These are phyloP conservation scores for Hypocreales sp. DNA, from an alignment of 2,329 filamentous ascomycete genomes.

Conservation along the genomic window DNA sequence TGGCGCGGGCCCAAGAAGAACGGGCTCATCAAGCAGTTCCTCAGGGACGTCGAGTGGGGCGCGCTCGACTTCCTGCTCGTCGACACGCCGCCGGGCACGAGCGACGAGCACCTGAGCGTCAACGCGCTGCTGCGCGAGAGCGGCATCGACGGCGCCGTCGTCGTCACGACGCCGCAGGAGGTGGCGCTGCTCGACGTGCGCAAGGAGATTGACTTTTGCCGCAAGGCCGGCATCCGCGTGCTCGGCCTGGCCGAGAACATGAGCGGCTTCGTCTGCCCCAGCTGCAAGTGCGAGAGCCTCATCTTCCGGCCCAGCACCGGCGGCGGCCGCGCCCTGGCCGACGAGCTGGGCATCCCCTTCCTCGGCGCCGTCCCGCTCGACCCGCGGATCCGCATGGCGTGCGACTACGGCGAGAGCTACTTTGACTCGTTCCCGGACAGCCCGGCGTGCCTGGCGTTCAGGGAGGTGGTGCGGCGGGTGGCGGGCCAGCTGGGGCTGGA, in stretches of 20 bases:
- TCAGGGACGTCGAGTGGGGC: constrained; percentile 97
- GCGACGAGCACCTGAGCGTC: constrained; percentile 87
- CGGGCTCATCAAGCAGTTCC: constrained; percentile 90
- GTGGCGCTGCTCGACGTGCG: constrained; percentile 82
- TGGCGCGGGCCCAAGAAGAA: constrained; percentile 99
- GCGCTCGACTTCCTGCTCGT: constrained; percentile 86
- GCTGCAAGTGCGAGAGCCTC: constrained; percentile 65
- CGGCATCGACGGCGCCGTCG: constrained; percentile 81
- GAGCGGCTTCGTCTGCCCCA: constrained; percentile 91
- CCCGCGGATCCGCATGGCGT: constrained; percentile 87
- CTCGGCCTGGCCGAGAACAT: constrained; percentile 95
- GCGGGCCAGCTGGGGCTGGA: constrained; percentile 49
- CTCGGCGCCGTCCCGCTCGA: constrained; percentile 83
- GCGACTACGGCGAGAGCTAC: constrained; percentile 95
- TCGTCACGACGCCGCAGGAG: constrained; percentile 92
- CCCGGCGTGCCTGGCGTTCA: constrained; percentile 72
- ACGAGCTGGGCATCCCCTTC: constrained; percentile 80
- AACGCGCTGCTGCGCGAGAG: constrained; percentile 84
- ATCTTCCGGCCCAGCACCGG: constrained; percentile 90
- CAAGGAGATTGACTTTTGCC: constrained; percentile 96
- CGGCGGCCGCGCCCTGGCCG: constrained; percentile 63
- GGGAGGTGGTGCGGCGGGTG: constrained; percentile 61
- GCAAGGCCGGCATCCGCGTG: constrained; percentile 80
- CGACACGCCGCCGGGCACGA: constrained; percentile 90
- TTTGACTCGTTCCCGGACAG: constrained; percentile 89